Evolutionary conservation across 257 asterid genomes (phyloP).

Genomic region (Nicotiana knightiana): DNA sequence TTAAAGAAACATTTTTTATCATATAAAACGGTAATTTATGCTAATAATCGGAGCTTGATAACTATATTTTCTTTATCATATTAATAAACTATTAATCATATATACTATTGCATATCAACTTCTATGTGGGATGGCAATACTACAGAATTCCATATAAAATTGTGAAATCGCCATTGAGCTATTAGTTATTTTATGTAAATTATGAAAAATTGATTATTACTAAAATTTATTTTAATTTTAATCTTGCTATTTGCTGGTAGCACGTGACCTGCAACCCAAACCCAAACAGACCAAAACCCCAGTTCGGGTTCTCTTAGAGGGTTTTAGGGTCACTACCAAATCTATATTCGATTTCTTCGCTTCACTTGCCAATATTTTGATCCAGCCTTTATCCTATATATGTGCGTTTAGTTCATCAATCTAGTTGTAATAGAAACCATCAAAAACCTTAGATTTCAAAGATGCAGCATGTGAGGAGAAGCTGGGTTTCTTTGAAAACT

Average conservation of each 20-base stretch:
- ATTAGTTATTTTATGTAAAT: too few species aligned
- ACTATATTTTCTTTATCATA: too few species aligned
- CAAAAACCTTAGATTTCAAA: background rate
- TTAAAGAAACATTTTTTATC: too few species aligned
- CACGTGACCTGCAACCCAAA: background rate
- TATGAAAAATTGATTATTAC: too few species aligned
- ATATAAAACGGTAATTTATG: too few species aligned
- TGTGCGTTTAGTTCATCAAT: background rate
- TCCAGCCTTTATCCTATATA: background rate
- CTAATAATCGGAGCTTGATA: too few species aligned
- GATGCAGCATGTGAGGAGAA: conserved; percentile 38
- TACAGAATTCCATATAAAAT: too few species aligned
- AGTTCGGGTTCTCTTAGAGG: background rate
- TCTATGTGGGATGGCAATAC: too few species aligned
- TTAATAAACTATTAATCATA: too few species aligned
- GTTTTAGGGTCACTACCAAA: background rate
- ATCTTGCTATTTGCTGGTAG: background rate
- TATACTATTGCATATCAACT: too few species aligned
- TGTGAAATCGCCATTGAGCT: too few species aligned
- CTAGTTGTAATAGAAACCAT: background rate
- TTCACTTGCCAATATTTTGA: background rate
- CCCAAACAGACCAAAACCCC: background rate
- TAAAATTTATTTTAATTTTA: too few species aligned
- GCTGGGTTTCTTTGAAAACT: conserved; percentile 39
- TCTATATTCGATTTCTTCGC: background rate